Conservation (phyloP, 1,284 basidiomycete species). For the Farysia itapuensis region DNA sequence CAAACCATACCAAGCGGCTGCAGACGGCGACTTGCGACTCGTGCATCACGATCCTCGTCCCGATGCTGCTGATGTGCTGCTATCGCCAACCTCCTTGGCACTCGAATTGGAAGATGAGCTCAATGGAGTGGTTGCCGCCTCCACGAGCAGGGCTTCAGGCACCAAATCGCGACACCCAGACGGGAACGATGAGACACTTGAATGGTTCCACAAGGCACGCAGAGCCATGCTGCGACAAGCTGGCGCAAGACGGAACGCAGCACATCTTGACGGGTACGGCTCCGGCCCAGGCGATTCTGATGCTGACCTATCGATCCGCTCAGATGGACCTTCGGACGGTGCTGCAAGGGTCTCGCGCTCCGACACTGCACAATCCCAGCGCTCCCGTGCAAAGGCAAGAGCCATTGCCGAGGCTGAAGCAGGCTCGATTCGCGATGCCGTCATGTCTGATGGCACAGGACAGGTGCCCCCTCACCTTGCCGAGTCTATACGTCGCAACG, state of each 20-base stretch:
- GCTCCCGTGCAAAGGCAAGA: conserved; percentile 9
- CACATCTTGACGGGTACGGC: conserved; percentile 4
- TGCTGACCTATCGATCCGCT: conserved; percentile 22
- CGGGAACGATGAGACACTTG: conserved; percentile 29
- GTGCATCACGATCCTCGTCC: conserved; percentile 45
- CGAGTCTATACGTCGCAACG: conserved; percentile 16
- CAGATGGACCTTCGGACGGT: conserved; percentile 10
- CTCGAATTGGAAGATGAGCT: conserved; percentile 15
- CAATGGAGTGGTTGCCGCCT: conserved; percentile 1
- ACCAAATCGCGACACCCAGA: conserved; percentile 15
- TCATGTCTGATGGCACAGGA: conserved; percentile 41
- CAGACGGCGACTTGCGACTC: conserved; percentile 38
- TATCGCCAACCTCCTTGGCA: conserved; percentile 10
- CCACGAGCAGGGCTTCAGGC: neutral
- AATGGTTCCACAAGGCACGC: conserved; percentile 45
- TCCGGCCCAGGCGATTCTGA: conserved; percentile 19
- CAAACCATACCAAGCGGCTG: conserved; percentile 32
- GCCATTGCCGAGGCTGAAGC: conserved; percentile 42
- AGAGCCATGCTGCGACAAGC: conserved; percentile 30
- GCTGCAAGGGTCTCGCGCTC: neutral
- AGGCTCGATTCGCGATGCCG: conserved; percentile 32
- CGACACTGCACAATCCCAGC: neutral
- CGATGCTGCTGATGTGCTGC: conserved; percentile 23
- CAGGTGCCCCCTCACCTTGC: conserved; percentile 21
- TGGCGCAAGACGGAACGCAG: conserved; percentile 8